These are phyloP conservation scores for Cercophora scortea DNA, from an alignment of 495 filamentous ascomycete species.

Conservation along the genomic window DNA sequence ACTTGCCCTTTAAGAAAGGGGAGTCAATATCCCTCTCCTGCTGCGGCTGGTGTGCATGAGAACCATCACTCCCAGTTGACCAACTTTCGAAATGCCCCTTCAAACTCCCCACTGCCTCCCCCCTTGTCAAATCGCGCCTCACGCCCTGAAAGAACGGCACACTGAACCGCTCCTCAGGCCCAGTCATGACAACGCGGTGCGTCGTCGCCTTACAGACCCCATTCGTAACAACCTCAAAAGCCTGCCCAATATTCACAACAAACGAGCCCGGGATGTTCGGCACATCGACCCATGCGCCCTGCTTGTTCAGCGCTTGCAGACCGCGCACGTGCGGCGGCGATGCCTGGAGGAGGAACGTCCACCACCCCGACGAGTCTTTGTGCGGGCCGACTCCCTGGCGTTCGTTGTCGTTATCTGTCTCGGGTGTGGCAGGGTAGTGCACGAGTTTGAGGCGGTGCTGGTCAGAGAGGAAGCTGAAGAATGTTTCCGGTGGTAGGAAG, in stretches of 20 bases:
- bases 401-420: background rate
- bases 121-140: slow-evolving; percentile 28
- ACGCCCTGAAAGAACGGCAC: slow-evolving; percentile 43
- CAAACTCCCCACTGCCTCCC: slow-evolving; percentile 25
- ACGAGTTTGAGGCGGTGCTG: slow-evolving; percentile 49
- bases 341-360: slow-evolving; percentile 49
- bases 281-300: slow-evolving; percentile 43
- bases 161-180: slow-evolving; percentile 27
- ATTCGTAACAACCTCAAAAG: slow-evolving; percentile 49
- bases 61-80: background rate
- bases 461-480: slow-evolving; percentile 43
- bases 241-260: slow-evolving; percentile 51
- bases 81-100: slow-evolving; percentile 20
- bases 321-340: slow-evolving; percentile 33
- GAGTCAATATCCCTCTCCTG: slow-evolving; percentile 28
- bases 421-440: slow-evolving; percentile 34
- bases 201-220: slow-evolving; percentile 45
- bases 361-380: slow-evolving; percentile 50
- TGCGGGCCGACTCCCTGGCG: slow-evolving; percentile 46
- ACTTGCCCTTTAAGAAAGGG: slow-evolving; percentile 33
- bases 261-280: slow-evolving; percentile 41
- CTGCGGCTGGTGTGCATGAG: background rate
- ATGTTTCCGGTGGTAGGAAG: slow-evolving; percentile 27
- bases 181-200: slow-evolving; percentile 34
- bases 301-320: slow-evolving; percentile 41